phyloP scores from a whole-genome alignment of 2,329 filamentous ascomycete genomes.

The Podosphaera aphanis region DNA sequence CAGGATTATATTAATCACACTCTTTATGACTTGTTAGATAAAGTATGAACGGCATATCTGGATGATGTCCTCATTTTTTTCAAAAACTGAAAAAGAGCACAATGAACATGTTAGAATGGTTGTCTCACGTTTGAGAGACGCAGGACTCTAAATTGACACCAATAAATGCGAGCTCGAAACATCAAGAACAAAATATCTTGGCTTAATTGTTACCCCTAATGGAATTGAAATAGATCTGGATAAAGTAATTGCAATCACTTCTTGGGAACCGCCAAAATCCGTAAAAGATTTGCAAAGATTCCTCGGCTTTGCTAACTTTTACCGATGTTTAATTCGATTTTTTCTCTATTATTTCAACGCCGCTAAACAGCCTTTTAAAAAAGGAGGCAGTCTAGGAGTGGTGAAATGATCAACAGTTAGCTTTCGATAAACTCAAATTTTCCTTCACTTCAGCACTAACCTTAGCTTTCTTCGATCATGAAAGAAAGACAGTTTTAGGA shows the following conservation, averaged over 20 bases:
- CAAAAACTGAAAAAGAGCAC: not conserved
- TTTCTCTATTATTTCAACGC: not conserved
- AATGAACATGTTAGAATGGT: conserved; percentile 1
- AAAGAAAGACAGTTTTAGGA: not conserved
- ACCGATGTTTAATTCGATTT: not conserved
- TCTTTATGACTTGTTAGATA: not conserved
- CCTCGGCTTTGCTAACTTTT: not conserved
- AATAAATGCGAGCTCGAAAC: no score
- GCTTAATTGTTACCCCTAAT: not conserved
- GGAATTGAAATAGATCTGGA: conserved; percentile 1
- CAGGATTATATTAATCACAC: conserved; percentile 2
- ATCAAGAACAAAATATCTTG: conserved; percentile 1
- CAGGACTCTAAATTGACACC: conserved; percentile 1
- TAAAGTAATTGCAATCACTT: not conserved
- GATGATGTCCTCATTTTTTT: conserved; percentile 1
- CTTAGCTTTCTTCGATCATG: not conserved
- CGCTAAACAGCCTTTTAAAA: not conserved
- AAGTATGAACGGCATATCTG: not conserved
- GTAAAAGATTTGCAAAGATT: not conserved
- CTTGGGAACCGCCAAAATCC: not conserved
- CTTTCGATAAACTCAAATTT: not conserved
- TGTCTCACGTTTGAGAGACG: not conserved
- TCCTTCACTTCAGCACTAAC: not conserved
- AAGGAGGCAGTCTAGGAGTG: not conserved
- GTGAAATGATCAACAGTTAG: not conserved